phyloP scores from a whole-genome alignment of 2,329 filamentous ascomycete species.

The Reticulascus tulasneorum region DNA sequence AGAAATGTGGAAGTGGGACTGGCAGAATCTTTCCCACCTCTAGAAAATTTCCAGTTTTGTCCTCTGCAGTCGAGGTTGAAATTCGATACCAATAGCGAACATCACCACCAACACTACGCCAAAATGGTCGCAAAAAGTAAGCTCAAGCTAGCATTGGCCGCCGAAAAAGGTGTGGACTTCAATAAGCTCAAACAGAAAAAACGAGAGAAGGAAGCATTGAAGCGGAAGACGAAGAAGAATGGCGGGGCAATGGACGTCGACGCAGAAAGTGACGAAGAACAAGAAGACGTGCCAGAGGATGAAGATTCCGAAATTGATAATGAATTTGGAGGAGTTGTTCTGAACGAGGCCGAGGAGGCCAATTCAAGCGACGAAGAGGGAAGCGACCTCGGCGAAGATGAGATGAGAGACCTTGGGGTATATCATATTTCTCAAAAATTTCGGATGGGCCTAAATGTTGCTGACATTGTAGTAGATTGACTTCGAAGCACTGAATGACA shows the following conservation, averaged over 20 bases:
- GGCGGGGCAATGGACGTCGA: conserved; percentile 17
- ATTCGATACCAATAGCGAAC: conserved; percentile 2
- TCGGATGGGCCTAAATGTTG: not conserved
- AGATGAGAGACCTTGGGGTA: conserved; percentile 19
- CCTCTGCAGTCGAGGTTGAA: too few relatives aligned
- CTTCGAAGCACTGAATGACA: conserved; percentile 54
- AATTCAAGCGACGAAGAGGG: conserved; percentile 20
- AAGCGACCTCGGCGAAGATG: conserved; percentile 23
- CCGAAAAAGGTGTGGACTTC: conserved; percentile 51
- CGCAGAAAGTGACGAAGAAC: conserved; percentile 25
- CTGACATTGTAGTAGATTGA: conserved; percentile 37
- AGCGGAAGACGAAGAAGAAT: conserved; percentile 22
- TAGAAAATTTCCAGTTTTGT: too few relatives aligned
- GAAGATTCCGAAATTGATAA: conserved; percentile 19
- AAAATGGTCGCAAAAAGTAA: conserved; percentile 43
- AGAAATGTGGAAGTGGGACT: too few relatives aligned
- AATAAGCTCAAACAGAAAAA: conserved; percentile 44
- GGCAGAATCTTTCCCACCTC: not conserved
- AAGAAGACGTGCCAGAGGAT: conserved; percentile 20
- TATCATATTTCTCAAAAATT: conserved; percentile 1
- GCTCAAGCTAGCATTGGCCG: conserved; percentile 50
- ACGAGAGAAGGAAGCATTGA: conserved; percentile 30
- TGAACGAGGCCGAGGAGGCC: conserved; percentile 13
- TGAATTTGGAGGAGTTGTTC: conserved; percentile 24
- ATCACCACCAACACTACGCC: conserved; percentile 5